phyloP scores from a whole-genome alignment of 2,329 filamentous ascomycete species.

The Colletotrichum paranaense region DNA sequence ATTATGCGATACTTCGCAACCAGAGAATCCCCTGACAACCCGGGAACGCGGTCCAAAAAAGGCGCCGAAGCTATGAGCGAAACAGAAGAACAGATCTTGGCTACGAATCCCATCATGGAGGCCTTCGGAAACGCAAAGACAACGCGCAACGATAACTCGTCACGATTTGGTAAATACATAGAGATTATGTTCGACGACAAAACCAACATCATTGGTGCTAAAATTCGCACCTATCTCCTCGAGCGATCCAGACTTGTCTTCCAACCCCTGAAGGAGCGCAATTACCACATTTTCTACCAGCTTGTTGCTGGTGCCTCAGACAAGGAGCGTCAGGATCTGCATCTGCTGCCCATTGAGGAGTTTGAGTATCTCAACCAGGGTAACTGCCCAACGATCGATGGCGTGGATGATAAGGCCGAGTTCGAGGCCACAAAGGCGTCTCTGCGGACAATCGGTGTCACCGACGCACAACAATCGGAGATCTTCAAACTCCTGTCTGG shows the following conservation, averaged over 20 bases:
- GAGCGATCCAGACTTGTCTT: constrained; percentile 97
- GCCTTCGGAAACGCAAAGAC: constrained; percentile 99
- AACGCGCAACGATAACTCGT: constrained; percentile 99
- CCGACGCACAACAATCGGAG: constrained; percentile 77
- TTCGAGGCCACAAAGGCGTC: constrained; percentile 90
- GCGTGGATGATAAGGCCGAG: constrained; percentile 94
- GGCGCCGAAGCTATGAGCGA: constrained; percentile 90
- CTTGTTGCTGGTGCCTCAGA: constrained; percentile 92
- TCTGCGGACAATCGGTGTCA: constrained; percentile 87
- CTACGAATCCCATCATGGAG: constrained; percentile 99
- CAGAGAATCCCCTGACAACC: constrained; percentile 90
- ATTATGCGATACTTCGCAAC: constrained; percentile 99
- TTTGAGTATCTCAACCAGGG: constrained; percentile 98
- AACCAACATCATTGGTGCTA: constrained; percentile 96
- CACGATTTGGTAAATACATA: constrained; percentile 98
- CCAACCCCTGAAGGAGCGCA: constrained; percentile 95
- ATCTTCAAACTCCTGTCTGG: constrained; percentile 94
- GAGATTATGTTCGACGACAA: constrained; percentile 98
- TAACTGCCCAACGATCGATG: constrained; percentile 88
- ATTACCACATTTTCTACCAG: constrained; percentile 99
- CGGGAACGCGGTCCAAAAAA: constrained; percentile 79
- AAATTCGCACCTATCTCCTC: constrained; percentile 94
- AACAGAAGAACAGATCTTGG: constrained; percentile 97
- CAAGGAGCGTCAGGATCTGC: constrained; percentile 81
- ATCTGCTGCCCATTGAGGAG: constrained; percentile 84